These are phyloP conservation scores for Hanseniaspora nectarophila DNA, from an alignment of 805 yeast species.

Conservation along the genomic window DNA sequence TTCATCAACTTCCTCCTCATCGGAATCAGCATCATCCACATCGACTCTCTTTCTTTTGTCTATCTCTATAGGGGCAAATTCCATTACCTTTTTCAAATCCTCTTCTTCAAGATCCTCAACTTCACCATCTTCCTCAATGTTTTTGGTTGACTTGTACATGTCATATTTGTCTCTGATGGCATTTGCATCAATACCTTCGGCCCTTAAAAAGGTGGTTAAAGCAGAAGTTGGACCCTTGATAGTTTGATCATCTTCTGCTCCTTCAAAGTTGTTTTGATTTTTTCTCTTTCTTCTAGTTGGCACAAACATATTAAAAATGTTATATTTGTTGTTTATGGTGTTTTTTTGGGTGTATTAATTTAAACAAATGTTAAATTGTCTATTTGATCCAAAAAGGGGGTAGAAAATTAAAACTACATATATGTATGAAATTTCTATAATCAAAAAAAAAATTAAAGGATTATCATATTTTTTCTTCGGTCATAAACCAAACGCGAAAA, in stretches of 20 bases:
- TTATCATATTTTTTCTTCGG: neutral
- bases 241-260: neutral
- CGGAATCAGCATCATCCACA: slow-evolving; percentile 16
- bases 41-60: neutral
- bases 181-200: slow-evolving; percentile 80
- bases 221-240: slow-evolving; percentile 66
- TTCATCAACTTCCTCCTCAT: slow-evolving; percentile 19
- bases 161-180: slow-evolving; percentile 46
- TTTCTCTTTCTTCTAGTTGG: slow-evolving; percentile 14
- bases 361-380: no score
- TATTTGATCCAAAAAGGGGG: no score
- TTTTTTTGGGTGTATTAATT: no score
- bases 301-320: slow-evolving; percentile 2
- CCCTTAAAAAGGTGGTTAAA: slow-evolving; percentile 72
- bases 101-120: slow-evolving; percentile 17
- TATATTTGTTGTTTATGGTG: neutral
- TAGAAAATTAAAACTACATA: no score
- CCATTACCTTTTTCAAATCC: slow-evolving; percentile 22
- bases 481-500: neutral
- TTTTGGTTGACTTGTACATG: slow-evolving; percentile 24
- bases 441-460: no score
- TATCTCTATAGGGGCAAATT: slow-evolving; percentile 7
- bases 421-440: no score
- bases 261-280: neutral
- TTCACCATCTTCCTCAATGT: slow-evolving; percentile 19